Conservation (phyloP, 345 rosid genomes). For the Populus nigra region DNA sequence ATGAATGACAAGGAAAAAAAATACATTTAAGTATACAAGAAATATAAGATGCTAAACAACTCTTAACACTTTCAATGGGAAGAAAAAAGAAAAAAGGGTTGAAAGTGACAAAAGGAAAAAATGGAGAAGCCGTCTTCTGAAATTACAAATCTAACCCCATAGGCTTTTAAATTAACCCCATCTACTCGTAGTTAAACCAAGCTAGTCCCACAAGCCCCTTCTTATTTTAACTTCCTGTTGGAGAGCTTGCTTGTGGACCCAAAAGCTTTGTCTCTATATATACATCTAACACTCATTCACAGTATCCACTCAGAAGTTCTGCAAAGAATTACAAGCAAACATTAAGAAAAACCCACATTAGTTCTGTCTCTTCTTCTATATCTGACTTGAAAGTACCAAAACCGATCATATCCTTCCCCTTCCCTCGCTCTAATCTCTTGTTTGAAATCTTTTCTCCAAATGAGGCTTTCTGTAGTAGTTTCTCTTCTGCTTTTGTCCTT, state of each 20-base stretch:
- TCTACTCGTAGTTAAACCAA: background rate
- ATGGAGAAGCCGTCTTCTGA: too few relatives aligned
- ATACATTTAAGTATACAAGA: background rate
- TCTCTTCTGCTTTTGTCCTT: slow-evolving; percentile 10
- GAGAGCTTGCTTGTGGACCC: background rate
- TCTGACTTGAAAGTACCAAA: background rate
- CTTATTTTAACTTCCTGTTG: background rate
- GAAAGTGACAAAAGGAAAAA: too few relatives aligned
- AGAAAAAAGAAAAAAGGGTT: too few relatives aligned
- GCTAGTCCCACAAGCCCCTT: background rate
- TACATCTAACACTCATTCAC: background rate
- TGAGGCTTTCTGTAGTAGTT: slow-evolving; percentile 13
- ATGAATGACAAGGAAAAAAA: too few relatives aligned
- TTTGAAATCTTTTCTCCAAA: background rate
- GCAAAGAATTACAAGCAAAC: background rate
- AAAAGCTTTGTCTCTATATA: background rate
- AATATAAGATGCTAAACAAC: background rate
- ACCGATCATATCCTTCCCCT: background rate
- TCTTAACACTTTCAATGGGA: too few relatives aligned
- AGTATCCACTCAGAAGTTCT: background rate
- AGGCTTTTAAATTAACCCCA: background rate
- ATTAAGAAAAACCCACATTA: background rate
- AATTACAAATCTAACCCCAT: background rate
- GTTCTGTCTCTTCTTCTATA: background rate
- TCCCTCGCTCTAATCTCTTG: background rate